Evolutionary conservation across 2,329 filamentous ascomycete species (phyloP), one percentile per base, ranked within the genome.

Genomic region (Aurifilum marmelostoma): DNA sequence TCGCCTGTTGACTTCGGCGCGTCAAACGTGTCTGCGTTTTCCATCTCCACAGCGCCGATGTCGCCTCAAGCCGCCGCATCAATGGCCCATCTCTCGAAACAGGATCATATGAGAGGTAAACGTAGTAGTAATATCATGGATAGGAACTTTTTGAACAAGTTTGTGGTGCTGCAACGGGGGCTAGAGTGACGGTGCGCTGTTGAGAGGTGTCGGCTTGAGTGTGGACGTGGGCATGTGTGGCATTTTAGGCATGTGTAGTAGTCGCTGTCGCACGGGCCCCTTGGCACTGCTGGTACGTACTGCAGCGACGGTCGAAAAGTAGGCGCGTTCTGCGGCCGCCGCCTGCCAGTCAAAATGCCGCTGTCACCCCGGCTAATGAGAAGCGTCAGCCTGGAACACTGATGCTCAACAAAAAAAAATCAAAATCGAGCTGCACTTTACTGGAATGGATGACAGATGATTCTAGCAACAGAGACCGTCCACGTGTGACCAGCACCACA

Each of bases 161-260:
- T 62, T 24, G 24, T 9, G n/a, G 34, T 14, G 32, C 37, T 62
- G 34, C 24, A 41, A 9, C 14, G 59, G 39, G 18, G 34, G 37
- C 59, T 24, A 27, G 59, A 41, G 11, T 18, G 39, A 62, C 34
- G 34, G 59, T 62, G 59, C 59, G 59, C 14, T 62, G 59, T 62
- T 62, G 59, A 41, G 59, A 41, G 59, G 39, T 41, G 59, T 62
- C 16, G 59, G 32, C 37, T 43, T 41, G 34, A 37, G 9, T 24
- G 34, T 63, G 61, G 61, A 63, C 61, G 61, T 47, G 61, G 41
- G 61, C 61, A 29, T 63, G 59, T 63, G 60, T 63, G 39, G 61
- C 41, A 63, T 47, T 47, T 63, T 63, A 47, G 61, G 41, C 61
- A 34, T 63, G 61, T 47, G 43, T 47, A 47, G 43, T 50, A 63